Conservation (phyloP, 2,329 filamentous ascomycete species). For the Aureobasidium vineae region DNA sequence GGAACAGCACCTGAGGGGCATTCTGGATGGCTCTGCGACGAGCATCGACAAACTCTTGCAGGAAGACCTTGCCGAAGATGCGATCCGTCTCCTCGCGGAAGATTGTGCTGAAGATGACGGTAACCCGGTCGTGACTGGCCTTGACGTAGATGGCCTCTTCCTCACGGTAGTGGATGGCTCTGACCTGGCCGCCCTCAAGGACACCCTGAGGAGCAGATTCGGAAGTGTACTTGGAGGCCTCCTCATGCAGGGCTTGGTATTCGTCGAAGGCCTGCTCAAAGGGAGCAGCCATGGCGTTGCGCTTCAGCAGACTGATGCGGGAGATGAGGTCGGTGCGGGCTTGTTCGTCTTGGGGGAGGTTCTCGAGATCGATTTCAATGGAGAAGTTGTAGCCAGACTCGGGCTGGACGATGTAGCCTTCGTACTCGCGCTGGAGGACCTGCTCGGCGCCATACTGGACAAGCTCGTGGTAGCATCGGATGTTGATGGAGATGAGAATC, state of each 20-base stretch:
- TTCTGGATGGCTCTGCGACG: slow-evolving; percentile 94
- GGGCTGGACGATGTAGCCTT: slow-evolving; percentile 79
- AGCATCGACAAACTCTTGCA: slow-evolving; percentile 98
- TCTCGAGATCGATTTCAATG: slow-evolving; percentile 82
- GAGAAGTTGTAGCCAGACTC: slow-evolving; percentile 97
- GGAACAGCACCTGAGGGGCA: slow-evolving; percentile 94
- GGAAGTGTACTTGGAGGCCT: slow-evolving; percentile 86
- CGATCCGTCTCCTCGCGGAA: slow-evolving; percentile 98
- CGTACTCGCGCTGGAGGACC: slow-evolving; percentile 92
- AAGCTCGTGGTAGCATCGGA: slow-evolving; percentile 92
- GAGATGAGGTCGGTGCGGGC: slow-evolving; percentile 80
- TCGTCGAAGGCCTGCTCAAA: slow-evolving; percentile 97
- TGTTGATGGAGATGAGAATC: slow-evolving; percentile 90
- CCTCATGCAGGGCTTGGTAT: slow-evolving; percentile 80
- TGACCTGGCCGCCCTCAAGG: slow-evolving; percentile 84
- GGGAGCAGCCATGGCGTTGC: slow-evolving; percentile 97
- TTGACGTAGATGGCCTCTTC: slow-evolving; percentile 99
- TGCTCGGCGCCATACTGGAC: slow-evolving; percentile 89
- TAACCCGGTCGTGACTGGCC: slow-evolving; percentile 94
- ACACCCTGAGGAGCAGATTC: slow-evolving; percentile 93
- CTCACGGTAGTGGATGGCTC: slow-evolving; percentile 96
- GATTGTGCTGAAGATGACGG: slow-evolving; percentile 97
- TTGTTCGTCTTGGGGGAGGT: slow-evolving; percentile 79
- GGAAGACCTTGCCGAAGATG: slow-evolving; percentile 96
- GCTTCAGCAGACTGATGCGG: slow-evolving; percentile 88